Evolutionary conservation across 371 early-diverging fungal species (phyloP).

Genomic region (Mucor circinelloides): DNA sequence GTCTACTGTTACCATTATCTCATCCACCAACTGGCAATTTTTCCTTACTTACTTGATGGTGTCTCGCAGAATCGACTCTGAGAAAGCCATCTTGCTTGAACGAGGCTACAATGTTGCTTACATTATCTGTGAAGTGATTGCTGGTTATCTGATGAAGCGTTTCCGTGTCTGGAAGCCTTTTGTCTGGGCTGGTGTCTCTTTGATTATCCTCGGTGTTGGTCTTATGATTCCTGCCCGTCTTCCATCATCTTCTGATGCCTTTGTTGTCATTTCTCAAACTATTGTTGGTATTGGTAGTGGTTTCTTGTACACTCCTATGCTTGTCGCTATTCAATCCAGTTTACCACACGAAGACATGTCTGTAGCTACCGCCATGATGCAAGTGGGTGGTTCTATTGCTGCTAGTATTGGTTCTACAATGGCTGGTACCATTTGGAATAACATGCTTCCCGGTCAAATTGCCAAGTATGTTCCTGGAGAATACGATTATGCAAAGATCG

Average conservation of each 20-base stretch:
- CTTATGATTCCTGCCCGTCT: conserved; percentile 51
- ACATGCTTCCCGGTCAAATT: conserved; percentile 37
- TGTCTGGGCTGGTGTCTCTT: conserved; percentile 64
- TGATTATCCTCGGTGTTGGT: conserved; percentile 47
- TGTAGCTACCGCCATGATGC: conserved; percentile 41
- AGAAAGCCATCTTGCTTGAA: conserved; percentile 35
- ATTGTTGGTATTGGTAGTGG: conserved; percentile 46
- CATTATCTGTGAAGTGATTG: conserved; percentile 30
- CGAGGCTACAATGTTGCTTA: conserved; percentile 46
- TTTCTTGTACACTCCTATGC: conserved; percentile 30
- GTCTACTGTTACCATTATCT: conserved; percentile 47
- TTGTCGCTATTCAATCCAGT: conserved; percentile 43
- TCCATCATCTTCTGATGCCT: conserved; percentile 32
- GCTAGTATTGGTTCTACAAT: conserved; percentile 44
- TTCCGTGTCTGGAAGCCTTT: conserved; percentile 51
- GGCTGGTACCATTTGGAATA: conserved; percentile 44
- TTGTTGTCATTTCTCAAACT: conserved; percentile 41
- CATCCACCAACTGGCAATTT: conserved; percentile 43
- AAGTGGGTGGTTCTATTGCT: conserved; percentile 40
- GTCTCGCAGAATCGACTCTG: conserved; percentile 35
- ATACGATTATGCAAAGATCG: conserved; percentile 30
- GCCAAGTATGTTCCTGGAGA: conserved; percentile 43
- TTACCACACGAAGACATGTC: conserved; percentile 42
- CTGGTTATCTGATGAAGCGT: conserved; percentile 43
- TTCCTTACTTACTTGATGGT: conserved; percentile 46